Conservation (phyloP, 2,329 filamentous ascomycete species). For the Fusarium siculi region DNA sequence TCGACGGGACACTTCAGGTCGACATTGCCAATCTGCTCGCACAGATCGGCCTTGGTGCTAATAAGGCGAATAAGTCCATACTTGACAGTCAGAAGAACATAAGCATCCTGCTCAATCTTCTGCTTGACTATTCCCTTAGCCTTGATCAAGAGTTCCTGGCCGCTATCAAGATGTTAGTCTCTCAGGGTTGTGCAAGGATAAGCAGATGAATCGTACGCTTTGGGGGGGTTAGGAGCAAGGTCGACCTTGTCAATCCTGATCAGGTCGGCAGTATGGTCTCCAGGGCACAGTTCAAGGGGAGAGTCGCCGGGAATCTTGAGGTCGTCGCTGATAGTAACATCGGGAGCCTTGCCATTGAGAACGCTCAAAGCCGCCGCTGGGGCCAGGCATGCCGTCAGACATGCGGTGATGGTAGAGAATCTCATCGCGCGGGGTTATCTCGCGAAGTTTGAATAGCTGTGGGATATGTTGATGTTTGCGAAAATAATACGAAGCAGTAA, state of each 20-base stretch:
- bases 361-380: conserved; percentile 59
- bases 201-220: conserved; percentile 71
- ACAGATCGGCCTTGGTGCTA: conserved; percentile 83
- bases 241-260: conserved; percentile 83
- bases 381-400: conserved; percentile 58
- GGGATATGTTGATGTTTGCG: neutral
- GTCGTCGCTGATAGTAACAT: conserved; percentile 59
- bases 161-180: conserved; percentile 64
- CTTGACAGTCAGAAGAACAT: conserved; percentile 86
- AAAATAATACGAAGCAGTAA: conserved; percentile 6
- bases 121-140: conserved; percentile 81
- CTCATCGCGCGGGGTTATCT: conserved; percentile 45
- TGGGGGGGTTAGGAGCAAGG: conserved; percentile 85
- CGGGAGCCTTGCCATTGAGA: conserved; percentile 48
- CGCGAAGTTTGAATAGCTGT: neutral
- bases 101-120: conserved; percentile 79
- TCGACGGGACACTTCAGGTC: conserved; percentile 90
- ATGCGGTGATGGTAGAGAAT: conserved; percentile 55
- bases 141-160: conserved; percentile 79
- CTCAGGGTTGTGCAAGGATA: neutral
- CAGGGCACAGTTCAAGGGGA: conserved; percentile 80
- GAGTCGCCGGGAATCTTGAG: conserved; percentile 84
- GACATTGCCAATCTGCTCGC: conserved; percentile 88
- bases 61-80: conserved; percentile 93
- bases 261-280: conserved; percentile 74